Evolutionary conservation across 257 asterid species (phyloP).

Genomic region (Solanum infundibuliforme): DNA sequence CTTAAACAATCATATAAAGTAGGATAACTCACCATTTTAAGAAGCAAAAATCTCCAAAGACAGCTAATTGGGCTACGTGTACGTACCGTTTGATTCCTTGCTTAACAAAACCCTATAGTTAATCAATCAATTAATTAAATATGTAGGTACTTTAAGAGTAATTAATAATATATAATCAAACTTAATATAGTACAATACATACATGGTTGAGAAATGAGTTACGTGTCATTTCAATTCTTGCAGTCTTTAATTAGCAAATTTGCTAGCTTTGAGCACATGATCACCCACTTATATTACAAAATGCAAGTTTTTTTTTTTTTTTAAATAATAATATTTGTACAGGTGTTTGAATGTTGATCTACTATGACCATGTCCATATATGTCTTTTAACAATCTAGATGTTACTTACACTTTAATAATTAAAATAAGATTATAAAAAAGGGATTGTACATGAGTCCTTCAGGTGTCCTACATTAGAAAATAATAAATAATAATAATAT

Average conservation of each 20-base stretch:
- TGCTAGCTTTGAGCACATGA: neutral
- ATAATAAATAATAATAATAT: too few relatives aligned
- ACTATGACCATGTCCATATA: neutral
- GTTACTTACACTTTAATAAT: neutral
- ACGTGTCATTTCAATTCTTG: neutral
- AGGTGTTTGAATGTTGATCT: neutral
- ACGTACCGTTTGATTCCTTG: neutral
- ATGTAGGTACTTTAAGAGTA: neutral
- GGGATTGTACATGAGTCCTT: neutral
- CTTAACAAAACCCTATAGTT: neutral
- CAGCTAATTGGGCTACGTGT: neutral
- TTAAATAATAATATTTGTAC: neutral
- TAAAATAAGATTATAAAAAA: neutral
- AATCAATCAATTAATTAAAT: neutral
- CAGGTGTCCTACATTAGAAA: neutral
- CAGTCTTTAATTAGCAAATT: neutral
- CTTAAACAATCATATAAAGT: neutral
- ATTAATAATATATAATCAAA: neutral
- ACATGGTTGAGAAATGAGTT: neutral
- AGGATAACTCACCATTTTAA: neutral
- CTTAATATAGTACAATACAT: neutral
- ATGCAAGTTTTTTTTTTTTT: neutral
- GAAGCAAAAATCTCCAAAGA: neutral
- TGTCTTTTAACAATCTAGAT: neutral
- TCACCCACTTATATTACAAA: neutral